phyloP scores from a whole-genome alignment of 1,139 yeast species.

The Zygoascus meyerae region DNA sequence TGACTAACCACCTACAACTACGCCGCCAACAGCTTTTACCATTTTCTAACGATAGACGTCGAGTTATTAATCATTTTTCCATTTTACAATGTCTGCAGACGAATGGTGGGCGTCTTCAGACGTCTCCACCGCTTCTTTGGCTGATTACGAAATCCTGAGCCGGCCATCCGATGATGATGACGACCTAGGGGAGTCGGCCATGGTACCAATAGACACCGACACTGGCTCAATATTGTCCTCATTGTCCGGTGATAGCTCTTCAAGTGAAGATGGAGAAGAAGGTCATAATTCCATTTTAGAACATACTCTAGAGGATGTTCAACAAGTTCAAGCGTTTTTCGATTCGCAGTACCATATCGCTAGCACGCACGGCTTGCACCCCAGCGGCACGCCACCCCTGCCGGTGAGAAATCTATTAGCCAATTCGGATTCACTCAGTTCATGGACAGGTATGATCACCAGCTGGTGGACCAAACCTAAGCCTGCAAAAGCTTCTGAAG shows the following conservation, averaged over 20 bases:
- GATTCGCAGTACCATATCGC: slow-evolving; percentile 1
- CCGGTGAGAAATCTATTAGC: no score
- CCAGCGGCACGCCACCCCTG: no score
- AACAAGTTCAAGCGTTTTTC: slow-evolving; percentile 6
- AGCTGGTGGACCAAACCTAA: no score
- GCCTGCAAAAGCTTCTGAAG: no score
- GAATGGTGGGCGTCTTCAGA: slow-evolving; percentile 4
- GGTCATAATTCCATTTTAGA: slow-evolving; percentile 6
- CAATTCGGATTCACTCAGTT: no score
- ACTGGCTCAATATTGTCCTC: slow-evolving; percentile 34
- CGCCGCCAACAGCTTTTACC: no score
- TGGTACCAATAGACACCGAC: slow-evolving; percentile 90
- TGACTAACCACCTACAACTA: no score
- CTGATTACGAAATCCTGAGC: slow-evolving; percentile 10
- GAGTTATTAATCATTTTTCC: no score
- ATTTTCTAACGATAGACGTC: no score
- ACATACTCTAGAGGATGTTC: slow-evolving; percentile 9
- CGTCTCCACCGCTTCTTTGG: slow-evolving; percentile 7
- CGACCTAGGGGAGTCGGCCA: slow-evolving; percentile 74
- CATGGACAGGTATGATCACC: no score
- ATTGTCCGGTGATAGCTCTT: neutral
- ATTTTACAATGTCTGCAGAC: slow-evolving; percentile 4
- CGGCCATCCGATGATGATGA: slow-evolving; percentile 10
- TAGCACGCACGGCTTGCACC: neutral
- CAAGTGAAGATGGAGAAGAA: neutral